Evolutionary conservation across 176 grass and related monocot genomes (phyloP), one percentile per base, ranked within the genome.

Genomic region (barley (Hordeum vulgare)): DNA sequence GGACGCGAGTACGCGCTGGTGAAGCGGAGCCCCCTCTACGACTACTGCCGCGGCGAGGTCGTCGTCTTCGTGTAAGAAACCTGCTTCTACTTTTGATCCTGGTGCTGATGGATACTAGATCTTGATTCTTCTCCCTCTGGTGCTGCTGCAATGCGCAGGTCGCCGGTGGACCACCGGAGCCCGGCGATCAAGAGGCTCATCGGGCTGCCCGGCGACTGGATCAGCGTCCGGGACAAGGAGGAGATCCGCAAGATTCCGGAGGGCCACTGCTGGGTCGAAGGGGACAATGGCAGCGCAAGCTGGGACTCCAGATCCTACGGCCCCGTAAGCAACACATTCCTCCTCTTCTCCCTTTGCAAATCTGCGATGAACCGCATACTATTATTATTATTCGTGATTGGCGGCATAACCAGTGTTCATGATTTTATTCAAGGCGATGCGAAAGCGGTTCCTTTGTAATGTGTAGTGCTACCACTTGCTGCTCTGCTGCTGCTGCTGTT

Each of bases 241-340:
- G 92, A 94, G 57, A 85, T 97, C 83, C 20, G 83, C 17, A 62
- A 89, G 76, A 88, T 97, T 39, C 92, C 87, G 2, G 67, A 85
- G 35, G 94, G 94, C 3, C 90, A 92, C 81, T 97, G 91, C 77
- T 97, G 94, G 92, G 88, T 97, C 23, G 92, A 97, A 94, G 94
- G 94, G 62, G 94, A 92, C 70, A 94, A 92, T 85, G 42, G 83
- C 7, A 25, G 3, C 15, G 1, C 21, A 57, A 94, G 92, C 47
- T 75, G 79, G 80, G 94, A 94, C 83, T 97, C 90, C 13, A 70
- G 87, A 87, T 28, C 39, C 26, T 97, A 79, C 61, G 91, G 90
- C 74, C 77, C 92, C 74, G 91, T 97, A 97, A 90, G 92, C 49
- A 45, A 45, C 42, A 45, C 69, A n/a, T 57, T 45, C 10, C 10